Evolutionary conservation across 768 basidiomycete genomes (phyloP).

Genomic region (Roridomyces roridus): DNA sequence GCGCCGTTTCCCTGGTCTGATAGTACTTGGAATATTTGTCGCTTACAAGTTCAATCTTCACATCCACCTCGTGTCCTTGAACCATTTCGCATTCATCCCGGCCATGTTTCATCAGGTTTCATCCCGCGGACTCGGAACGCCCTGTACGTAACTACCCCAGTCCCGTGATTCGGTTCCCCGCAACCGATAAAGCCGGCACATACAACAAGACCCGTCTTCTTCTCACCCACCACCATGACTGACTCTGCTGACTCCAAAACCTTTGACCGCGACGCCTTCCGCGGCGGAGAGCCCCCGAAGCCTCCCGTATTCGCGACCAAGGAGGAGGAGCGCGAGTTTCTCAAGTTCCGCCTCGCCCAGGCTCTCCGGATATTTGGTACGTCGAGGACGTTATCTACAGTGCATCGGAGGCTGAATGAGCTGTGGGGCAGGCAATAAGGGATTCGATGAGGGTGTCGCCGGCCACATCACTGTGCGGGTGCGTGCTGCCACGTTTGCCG

Average conservation of each 20-base stretch:
- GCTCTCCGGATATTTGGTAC: slow-evolving; percentile 53
- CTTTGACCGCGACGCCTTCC: background rate
- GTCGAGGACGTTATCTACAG: background rate
- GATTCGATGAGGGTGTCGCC: slow-evolving; percentile 54
- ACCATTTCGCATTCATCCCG: no score
- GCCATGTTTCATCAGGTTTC: no score
- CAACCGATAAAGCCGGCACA: no score
- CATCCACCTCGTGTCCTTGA: no score
- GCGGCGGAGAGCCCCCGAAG: slow-evolving; percentile 19
- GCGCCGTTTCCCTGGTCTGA: no score
- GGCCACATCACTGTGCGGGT: slow-evolving; percentile 58
- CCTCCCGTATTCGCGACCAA: slow-evolving; percentile 42
- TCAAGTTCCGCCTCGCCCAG: slow-evolving; percentile 53
- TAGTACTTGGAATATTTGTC: no score
- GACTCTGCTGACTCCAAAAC: background rate
- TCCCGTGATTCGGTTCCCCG: no score
- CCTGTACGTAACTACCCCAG: no score
- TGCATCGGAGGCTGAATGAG: background rate
- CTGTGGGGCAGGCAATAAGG: slow-evolving; percentile 35
- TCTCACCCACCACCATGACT: slow-evolving; percentile 1
- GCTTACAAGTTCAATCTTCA: no score
- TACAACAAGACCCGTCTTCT: no score
- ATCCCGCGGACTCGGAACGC: no score
- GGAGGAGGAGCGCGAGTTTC: slow-evolving; percentile 45
- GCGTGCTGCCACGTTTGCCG: background rate